Conservation (phyloP, 257 asterid species). For the Petrea volubilis region DNA sequence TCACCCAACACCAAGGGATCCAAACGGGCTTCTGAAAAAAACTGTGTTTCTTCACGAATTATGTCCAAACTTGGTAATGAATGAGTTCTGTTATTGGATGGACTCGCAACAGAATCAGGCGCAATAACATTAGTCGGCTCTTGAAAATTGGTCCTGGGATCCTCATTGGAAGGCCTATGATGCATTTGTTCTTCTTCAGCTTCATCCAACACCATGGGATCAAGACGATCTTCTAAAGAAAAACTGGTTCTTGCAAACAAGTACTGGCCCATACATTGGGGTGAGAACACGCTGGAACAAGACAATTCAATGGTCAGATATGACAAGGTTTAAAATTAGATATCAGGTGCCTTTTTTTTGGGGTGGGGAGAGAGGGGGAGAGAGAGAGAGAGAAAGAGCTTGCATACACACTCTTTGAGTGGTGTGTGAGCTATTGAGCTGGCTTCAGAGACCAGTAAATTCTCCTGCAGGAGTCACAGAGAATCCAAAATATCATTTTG, state of each 20-base stretch:
- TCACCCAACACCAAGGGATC: constrained; percentile 52
- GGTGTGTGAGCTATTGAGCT: constrained; percentile 50
- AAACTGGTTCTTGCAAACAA: constrained; percentile 28
- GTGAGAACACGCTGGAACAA: constrained; percentile 60
- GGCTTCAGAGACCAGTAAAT: constrained; percentile 32
- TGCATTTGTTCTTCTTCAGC: constrained; percentile 37
- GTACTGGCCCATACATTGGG: constrained; percentile 34
- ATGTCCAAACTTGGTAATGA: constrained; percentile 34
- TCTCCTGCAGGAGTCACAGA: constrained; percentile 33
- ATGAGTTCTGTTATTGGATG: no score
- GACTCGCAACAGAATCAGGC: constrained; percentile 25
- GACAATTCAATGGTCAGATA: constrained; percentile 14
- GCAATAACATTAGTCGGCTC: constrained; percentile 22
- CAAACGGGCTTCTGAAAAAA: constrained; percentile 60
- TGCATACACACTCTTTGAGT: constrained; percentile 64
- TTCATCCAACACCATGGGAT: constrained; percentile 52
- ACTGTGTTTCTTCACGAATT: constrained; percentile 35
- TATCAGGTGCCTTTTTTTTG: not conserved
- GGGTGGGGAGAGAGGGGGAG: no score
- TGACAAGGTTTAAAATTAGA: not conserved
- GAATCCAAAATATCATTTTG: constrained; percentile 15
- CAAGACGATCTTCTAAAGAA: constrained; percentile 55
- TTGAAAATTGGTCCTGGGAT: constrained; percentile 4
- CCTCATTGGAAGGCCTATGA: constrained; percentile 28
- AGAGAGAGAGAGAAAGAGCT: no score